Conservation (phyloP, 1,139 yeast species). For the Pichia sp. region DNA sequence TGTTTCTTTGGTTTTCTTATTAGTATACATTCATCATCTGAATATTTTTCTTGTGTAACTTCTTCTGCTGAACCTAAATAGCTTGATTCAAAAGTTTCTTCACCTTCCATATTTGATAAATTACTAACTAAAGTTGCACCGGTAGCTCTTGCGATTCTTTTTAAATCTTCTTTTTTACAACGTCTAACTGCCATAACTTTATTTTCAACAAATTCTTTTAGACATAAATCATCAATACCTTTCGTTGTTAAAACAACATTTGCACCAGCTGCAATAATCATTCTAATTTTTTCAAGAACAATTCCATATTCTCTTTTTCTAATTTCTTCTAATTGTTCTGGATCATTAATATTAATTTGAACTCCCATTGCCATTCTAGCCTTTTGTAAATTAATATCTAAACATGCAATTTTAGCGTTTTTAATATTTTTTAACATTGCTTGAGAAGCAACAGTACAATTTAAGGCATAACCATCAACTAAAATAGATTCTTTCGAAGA, state of each 20-base stretch:
- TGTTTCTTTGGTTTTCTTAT: slow-evolving; percentile 93
- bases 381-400: slow-evolving; percentile 92
- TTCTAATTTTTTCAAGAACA: slow-evolving; percentile 78
- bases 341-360: slow-evolving; percentile 93
- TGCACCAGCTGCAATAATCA: slow-evolving; percentile 89
- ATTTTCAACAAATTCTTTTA: slow-evolving; percentile 92
- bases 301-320: slow-evolving; percentile 93
- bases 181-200: slow-evolving; percentile 98
- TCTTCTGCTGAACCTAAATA: slow-evolving; percentile 89
- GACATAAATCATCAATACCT: slow-evolving; percentile 95
- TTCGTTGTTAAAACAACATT: slow-evolving; percentile 94
- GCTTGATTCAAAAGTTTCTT: slow-evolving; percentile 86
- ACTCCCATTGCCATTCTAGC: slow-evolving; percentile 99
- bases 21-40: slow-evolving; percentile 96
- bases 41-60: slow-evolving; percentile 83
- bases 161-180: slow-evolving; percentile 92
- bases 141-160: slow-evolving; percentile 96
- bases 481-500: slow-evolving; percentile 80
- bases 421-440: slow-evolving; percentile 80
- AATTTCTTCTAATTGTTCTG: slow-evolving; percentile 85
- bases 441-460: slow-evolving; percentile 96
- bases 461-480: slow-evolving; percentile 91
- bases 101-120: slow-evolving; percentile 94
- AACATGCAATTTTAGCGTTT: slow-evolving; percentile 82
- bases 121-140: slow-evolving; percentile 89